A percentile compares a stretch with the other conserved stretches of the same genome.
These are phyloP conservation scores for Calonectria montana DNA, from an alignment of 2,329 filamentous ascomycete genomes.

Conservation along the genomic window DNA sequence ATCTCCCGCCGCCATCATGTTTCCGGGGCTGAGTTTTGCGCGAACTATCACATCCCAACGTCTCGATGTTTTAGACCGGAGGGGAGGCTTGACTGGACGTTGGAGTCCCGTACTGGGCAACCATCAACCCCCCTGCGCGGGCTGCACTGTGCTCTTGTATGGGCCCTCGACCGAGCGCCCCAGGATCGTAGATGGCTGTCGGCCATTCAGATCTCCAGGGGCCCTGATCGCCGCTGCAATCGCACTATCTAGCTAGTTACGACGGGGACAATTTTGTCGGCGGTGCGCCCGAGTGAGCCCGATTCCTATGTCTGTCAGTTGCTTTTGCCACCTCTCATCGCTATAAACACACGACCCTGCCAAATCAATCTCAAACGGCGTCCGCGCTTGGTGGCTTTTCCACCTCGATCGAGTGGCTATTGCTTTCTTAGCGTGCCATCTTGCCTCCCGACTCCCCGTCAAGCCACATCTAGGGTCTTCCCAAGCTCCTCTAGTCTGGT, in stretches of 20 bases:
- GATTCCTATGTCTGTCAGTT: neutral
- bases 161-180: neutral
- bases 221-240: neutral
- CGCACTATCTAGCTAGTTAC: neutral
- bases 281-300: neutral
- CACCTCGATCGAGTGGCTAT: neutral
- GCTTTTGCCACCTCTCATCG: neutral
- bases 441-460: neutral
- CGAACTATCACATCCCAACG: neutral
- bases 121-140: neutral
- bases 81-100: neutral
- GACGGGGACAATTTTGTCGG: neutral
- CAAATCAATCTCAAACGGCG: conserved; percentile 8
- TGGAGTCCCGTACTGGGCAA: neutral
- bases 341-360: neutral
- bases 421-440: conserved; percentile 7
- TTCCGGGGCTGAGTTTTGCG: neutral
- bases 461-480: conserved; percentile 11
- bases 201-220: neutral
- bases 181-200: neutral
- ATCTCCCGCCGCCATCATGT: neutral
- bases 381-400: neutral
- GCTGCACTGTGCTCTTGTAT: neutral
- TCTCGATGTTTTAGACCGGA: neutral
- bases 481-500: conserved; percentile 14